phyloP scores from a whole-genome alignment of 2,329 filamentous ascomycete species.

The Botrytis pseudocinerea region DNA sequence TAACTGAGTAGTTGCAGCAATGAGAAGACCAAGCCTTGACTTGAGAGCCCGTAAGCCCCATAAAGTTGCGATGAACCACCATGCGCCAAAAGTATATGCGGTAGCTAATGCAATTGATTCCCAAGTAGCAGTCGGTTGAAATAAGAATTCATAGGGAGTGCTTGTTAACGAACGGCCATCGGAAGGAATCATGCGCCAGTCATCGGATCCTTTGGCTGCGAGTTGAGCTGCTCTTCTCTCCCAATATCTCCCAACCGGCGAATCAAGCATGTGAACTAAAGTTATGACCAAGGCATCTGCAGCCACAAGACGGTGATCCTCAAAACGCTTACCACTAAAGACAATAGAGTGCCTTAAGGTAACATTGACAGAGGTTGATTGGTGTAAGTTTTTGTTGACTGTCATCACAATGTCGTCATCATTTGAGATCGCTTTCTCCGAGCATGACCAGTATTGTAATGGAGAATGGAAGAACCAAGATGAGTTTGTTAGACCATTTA shows the following conservation, averaged over 20 bases:
- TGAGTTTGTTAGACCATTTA: conserved; percentile 60
- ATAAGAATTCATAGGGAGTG: conserved; percentile 76
- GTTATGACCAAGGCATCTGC: conserved; percentile 80
- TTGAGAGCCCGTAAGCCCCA: conserved; percentile 73
- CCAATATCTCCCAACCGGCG: conserved; percentile 66
- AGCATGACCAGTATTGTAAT: conserved; percentile 77
- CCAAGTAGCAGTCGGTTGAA: conserved; percentile 67
- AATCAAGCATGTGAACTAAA: conserved; percentile 66
- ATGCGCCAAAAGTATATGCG: conserved; percentile 62
- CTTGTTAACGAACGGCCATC: conserved; percentile 55
- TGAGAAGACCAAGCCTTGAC: conserved; percentile 69
- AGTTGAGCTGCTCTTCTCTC: conserved; percentile 58
- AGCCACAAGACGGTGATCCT: conserved; percentile 64
- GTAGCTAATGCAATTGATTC: conserved; percentile 64
- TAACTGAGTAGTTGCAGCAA: conserved; percentile 70
- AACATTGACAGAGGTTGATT: conserved; percentile 68
- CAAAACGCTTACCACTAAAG: conserved; percentile 78
- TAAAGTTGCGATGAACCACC: conserved; percentile 68
- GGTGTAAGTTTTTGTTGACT: conserved; percentile 64
- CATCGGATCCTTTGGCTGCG: conserved; percentile 48
- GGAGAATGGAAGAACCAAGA: conserved; percentile 83
- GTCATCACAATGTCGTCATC: conserved; percentile 67
- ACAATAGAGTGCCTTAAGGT: conserved; percentile 77
- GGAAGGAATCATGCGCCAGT: conserved; percentile 66
- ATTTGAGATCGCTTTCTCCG: conserved; percentile 53